Evolutionary conservation across 768 basidiomycete species (phyloP).

Genomic region (Hygrocybe punicea): DNA sequence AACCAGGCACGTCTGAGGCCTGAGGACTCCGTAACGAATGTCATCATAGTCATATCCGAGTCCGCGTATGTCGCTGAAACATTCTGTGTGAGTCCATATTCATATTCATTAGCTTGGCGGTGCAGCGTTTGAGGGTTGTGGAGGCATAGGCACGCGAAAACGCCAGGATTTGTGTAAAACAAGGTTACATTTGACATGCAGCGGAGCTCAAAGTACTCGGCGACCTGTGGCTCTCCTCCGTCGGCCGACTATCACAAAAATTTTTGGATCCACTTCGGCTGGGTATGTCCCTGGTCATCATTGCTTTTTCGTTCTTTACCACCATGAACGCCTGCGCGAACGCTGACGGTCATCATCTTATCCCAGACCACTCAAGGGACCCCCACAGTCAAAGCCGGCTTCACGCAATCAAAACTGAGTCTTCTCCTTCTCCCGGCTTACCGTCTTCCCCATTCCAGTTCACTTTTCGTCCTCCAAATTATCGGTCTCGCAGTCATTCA

Average conservation of each 20-base stretch:
- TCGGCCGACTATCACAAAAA: too few relatives aligned
- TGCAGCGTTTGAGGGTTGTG: neutral
- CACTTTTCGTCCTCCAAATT: slow-evolving; percentile 36
- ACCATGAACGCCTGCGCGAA: neutral
- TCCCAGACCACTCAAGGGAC: neutral
- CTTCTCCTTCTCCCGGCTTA: slow-evolving; percentile 44
- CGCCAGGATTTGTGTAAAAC: neutral
- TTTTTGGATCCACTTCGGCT: too few relatives aligned
- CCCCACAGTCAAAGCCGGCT: neutral
- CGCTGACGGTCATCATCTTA: neutral
- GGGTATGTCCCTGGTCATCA: neutral
- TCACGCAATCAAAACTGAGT: slow-evolving; percentile 42
- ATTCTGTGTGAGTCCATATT: too few relatives aligned
- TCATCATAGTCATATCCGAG: too few relatives aligned
- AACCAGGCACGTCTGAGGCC: too few relatives aligned
- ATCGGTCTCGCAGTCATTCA: slow-evolving; percentile 34
- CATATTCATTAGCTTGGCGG: too few relatives aligned
- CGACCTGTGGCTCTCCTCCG: neutral
- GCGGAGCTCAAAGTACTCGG: neutral
- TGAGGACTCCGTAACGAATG: too few relatives aligned
- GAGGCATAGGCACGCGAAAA: neutral
- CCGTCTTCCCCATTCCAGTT: slow-evolving; percentile 38
- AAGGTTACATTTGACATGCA: too few relatives aligned
- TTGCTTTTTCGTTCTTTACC: neutral
- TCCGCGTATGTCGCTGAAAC: too few relatives aligned